These are phyloP conservation scores for Corymbia calophylla DNA, from an alignment of 441 rosid genomes.

Conservation along the genomic window DNA sequence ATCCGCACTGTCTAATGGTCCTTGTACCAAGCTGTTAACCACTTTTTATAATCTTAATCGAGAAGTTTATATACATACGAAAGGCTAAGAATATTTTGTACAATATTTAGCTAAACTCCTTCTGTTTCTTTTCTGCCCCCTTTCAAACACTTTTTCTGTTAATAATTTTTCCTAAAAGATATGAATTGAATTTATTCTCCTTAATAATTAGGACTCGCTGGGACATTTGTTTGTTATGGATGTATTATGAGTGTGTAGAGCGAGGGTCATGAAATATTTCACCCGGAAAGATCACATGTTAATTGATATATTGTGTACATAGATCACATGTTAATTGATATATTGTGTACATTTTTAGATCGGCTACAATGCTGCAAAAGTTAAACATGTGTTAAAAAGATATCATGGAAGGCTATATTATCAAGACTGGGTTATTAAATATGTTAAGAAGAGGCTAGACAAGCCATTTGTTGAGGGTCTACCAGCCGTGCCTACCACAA, in stretches of 20 bases:
- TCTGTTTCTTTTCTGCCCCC: no score
- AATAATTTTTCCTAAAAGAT: neutral
- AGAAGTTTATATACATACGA: no score
- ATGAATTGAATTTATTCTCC: neutral
- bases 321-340: neutral
- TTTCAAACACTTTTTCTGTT: neutral
- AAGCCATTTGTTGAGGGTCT: neutral
- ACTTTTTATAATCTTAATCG: no score
- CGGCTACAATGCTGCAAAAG: neutral
- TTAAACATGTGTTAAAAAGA: accelerated
- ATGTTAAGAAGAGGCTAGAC: neutral
- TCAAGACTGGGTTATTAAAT: neutral
- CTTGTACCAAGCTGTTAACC: no score
- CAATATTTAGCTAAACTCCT: no score
- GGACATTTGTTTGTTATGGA: neutral
- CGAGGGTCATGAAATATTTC: neutral
- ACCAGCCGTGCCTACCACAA: neutral
- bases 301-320: neutral
- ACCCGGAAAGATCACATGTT: neutral
- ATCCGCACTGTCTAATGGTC: no score
- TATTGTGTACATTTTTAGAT: neutral
- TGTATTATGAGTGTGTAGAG: neutral
- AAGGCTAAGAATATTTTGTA: no score
- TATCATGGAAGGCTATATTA: accelerated
- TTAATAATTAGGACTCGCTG: neutral